Conservation (phyloP, 805 yeast species). For the Metahyphopichia silvanorum region DNA sequence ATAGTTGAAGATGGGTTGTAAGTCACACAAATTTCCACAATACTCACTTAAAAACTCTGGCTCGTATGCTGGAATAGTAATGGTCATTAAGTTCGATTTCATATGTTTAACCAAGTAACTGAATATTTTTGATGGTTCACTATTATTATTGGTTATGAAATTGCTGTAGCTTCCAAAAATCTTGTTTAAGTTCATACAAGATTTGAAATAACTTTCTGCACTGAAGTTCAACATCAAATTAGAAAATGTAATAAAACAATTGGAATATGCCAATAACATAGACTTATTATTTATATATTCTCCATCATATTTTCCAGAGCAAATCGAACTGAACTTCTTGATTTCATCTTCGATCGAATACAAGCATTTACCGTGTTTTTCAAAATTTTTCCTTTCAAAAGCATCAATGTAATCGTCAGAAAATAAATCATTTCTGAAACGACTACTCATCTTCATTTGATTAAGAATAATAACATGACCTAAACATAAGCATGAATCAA, state of each 20-base stretch:
- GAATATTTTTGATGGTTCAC: constrained; percentile 1
- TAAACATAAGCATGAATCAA: constrained; percentile 12
- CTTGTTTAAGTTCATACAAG: constrained; percentile 4
- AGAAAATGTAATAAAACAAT: constrained; percentile 5
- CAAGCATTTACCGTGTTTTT: constrained; percentile 10
- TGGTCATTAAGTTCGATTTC: constrained; percentile 11
- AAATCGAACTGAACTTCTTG: background rate
- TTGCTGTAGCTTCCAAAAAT: constrained; percentile 9
- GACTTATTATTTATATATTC: background rate
- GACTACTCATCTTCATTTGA: constrained; percentile 5
- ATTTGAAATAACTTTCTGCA: constrained; percentile 9
- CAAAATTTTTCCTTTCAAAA: constrained; percentile 11
- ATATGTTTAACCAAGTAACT: constrained; percentile 7
- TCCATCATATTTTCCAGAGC: background rate
- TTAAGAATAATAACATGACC: constrained; percentile 13
- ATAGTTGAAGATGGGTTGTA: background rate
- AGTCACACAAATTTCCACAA: constrained; percentile 8
- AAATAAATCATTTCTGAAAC: background rate
- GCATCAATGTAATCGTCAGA: constrained; percentile 3
- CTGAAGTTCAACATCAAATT: constrained; percentile 8
- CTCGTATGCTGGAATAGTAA: constrained; percentile 21
- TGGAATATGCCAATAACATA: constrained; percentile 3
- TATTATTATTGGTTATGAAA: background rate
- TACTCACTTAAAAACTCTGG: constrained; percentile 18
- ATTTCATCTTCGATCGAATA: constrained; percentile 4